Percentiles rank a stretch among this genome's conserved stretches.
These are phyloP conservation scores for Camelina sativa DNA, from an alignment of 345 rosid species.

Conservation along the genomic window DNA sequence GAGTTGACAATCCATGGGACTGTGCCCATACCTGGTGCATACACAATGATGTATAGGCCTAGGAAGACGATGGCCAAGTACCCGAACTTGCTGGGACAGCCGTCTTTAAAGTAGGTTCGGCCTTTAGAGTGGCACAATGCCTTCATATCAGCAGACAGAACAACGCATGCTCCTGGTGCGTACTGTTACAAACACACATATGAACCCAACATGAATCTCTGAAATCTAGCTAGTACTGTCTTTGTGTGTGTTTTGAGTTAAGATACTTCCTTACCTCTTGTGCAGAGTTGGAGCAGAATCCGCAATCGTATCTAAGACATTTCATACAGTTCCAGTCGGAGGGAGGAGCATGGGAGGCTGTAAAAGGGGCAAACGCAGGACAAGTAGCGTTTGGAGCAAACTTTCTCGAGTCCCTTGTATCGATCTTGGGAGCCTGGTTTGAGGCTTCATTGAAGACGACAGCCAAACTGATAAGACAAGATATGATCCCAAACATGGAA, in stretches of 20 bases:
- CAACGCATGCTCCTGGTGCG: constrained; percentile 77
- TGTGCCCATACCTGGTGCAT: constrained; percentile 89
- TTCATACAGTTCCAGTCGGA: constrained; percentile 66
- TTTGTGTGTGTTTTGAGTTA: not conserved
- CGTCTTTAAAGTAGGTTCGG: constrained; percentile 58
- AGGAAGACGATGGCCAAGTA: constrained; percentile 66
- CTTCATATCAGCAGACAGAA: constrained; percentile 33
- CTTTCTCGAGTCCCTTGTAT: constrained; percentile 38
- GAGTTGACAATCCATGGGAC: constrained; percentile 88
- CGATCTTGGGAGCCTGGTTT: constrained; percentile 51
- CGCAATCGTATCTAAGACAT: constrained; percentile 62
- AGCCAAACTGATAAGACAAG: constrained; percentile 55
- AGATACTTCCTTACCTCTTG: constrained; percentile 2
- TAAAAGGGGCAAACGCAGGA: constrained; percentile 42
- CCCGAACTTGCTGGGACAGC: constrained; percentile 81
- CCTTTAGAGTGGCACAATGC: constrained; percentile 44
- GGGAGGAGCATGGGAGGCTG: constrained; percentile 29
- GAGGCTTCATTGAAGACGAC: constrained; percentile 68
- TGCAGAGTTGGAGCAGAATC: constrained; percentile 55
- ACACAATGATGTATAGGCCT: constrained; percentile 64
- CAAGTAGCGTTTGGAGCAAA: constrained; percentile 70
- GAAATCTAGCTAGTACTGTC: not conserved
- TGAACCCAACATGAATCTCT: not conserved
- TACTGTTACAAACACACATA: constrained; percentile 41
- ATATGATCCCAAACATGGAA: constrained; percentile 71